These are phyloP conservation scores for Tuber brumale DNA, from an alignment of 495 filamentous ascomycete species.

Conservation along the genomic window DNA sequence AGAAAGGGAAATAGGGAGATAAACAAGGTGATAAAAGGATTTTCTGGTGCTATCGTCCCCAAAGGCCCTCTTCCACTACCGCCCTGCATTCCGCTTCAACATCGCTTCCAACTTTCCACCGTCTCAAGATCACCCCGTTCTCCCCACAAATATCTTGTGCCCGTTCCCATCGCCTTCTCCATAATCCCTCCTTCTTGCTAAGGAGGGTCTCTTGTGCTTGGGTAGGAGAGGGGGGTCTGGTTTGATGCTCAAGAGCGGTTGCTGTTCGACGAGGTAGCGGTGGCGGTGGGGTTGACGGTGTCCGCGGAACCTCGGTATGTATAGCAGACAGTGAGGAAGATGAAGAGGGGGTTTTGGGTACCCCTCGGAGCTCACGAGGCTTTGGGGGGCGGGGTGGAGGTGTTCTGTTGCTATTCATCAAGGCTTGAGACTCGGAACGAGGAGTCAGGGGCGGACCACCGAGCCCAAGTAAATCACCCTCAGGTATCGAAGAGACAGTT, in stretches of 20 bases:
- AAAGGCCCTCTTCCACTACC: constrained; percentile 45
- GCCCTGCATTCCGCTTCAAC: constrained; percentile 54
- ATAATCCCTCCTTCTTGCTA: constrained; percentile 77
- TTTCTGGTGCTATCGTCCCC: constrained; percentile 9
- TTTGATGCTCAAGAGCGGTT: background rate
- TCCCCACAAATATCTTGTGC: constrained; percentile 64
- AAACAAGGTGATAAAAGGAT: background rate
- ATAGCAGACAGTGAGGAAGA: background rate
- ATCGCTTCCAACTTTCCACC: constrained; percentile 81
- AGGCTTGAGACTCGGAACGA: background rate
- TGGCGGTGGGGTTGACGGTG: constrained; percentile 17
- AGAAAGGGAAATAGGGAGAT: background rate
- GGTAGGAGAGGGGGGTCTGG: background rate
- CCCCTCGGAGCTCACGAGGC: constrained; percentile 56
- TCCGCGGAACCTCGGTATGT: background rate
- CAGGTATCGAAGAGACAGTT: background rate
- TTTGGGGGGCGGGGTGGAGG: constrained; percentile 62
- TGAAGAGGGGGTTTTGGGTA: constrained; percentile 8
- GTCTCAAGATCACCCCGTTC: constrained; percentile 66
- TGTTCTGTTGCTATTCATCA: constrained; percentile 40
- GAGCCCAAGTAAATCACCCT: background rate
- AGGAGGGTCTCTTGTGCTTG: constrained; percentile 31
- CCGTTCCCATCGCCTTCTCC: constrained; percentile 68
- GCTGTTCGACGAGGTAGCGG: constrained; percentile 16
- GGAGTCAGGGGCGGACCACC: background rate